Conservation (phyloP, 495 filamentous ascomycete species). For the Annulohypoxylon nitens region DNA sequence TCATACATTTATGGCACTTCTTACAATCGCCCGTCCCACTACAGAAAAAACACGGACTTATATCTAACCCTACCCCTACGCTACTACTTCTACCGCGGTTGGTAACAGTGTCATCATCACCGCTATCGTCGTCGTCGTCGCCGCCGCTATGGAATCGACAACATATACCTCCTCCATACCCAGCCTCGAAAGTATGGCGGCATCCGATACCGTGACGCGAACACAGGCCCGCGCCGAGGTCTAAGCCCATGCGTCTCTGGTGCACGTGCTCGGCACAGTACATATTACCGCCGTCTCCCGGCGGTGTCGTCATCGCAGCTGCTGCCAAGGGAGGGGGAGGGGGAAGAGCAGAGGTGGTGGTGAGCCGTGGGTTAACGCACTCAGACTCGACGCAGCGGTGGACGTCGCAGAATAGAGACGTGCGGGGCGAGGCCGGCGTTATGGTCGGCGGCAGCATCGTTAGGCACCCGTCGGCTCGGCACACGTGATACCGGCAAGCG, state of each 20-base stretch:
- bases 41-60: slow-evolving; percentile 16
- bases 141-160: slow-evolving; percentile 5
- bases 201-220: background rate
- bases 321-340: too few species aligned
- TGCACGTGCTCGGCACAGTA: slow-evolving; percentile 25
- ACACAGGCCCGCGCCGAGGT: background rate
- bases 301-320: background rate
- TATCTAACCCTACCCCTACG: slow-evolving; percentile 2
- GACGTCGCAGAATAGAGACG: slow-evolving; percentile 28
- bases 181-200: background rate
- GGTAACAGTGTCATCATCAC: slow-evolving; percentile 24
- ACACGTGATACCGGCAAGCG: slow-evolving; percentile 23
- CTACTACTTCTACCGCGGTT: slow-evolving; percentile 13
- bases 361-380: slow-evolving; percentile 8
- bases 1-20: slow-evolving; percentile 3
- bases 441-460: background rate
- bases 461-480: slow-evolving; percentile 13
- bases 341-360: background rate
- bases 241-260: background rate
- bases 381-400: slow-evolving; percentile 25
- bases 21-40: slow-evolving; percentile 11
- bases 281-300: background rate
- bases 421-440: background rate
- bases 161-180: background rate
- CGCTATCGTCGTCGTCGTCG: slow-evolving; percentile 15